Base-by-base conservation (phyloP, 1,284 basidiomycete species). In the Paramarasmius palmivorus region DNA sequence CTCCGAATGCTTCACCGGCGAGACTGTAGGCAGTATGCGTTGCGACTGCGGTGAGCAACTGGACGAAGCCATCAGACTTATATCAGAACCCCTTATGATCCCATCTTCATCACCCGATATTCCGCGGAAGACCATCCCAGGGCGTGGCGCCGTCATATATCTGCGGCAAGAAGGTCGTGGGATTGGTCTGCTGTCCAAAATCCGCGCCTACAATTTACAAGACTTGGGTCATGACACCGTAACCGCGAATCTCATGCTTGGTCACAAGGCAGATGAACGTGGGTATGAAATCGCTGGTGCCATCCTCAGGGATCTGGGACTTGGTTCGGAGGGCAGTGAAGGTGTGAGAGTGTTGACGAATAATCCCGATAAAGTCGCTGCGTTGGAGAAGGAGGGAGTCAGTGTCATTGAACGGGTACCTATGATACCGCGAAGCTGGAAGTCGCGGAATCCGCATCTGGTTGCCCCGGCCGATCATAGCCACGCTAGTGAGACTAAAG, bases 1-100 rank as follows among this genome's bases (percentile, higher is more conserved):
- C 73, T 96, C 93, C 19, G 97, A 99, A 69, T 99, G 97, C 70
- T 99, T 95, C 72, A 99, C 97, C 0, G 97, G 97, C 38, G 97
- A 99, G 73, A 99, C 95, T 8, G 88, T 98, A 56, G 97, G 97
- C 9, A 96, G 93, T 66, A 95, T 98, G 88, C 88, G 97, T 29
- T 99, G 97, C 70, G 97, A 99, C 70, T 99, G 97, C 66, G 97
- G 97, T 17, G 95, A 99, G 70, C 97, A 99, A 70, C 81, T 99
- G 14, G 95, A 98, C 71, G 95, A 98, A 69, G 95, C 97, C 23
- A 88, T 99, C 61, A 85, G 94, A 8, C 86, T 90, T 59, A 98
- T 99, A 60, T 90, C 90, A 15, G 82, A 86, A 65, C 87, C 91
- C 40, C 84, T 87, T 62, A 66, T 70, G 6, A 63, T 82, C 50